These are phyloP conservation scores for Fusarium sterilihyphosum DNA, from an alignment of 2,329 filamentous ascomycete genomes.

Conservation along the genomic window DNA sequence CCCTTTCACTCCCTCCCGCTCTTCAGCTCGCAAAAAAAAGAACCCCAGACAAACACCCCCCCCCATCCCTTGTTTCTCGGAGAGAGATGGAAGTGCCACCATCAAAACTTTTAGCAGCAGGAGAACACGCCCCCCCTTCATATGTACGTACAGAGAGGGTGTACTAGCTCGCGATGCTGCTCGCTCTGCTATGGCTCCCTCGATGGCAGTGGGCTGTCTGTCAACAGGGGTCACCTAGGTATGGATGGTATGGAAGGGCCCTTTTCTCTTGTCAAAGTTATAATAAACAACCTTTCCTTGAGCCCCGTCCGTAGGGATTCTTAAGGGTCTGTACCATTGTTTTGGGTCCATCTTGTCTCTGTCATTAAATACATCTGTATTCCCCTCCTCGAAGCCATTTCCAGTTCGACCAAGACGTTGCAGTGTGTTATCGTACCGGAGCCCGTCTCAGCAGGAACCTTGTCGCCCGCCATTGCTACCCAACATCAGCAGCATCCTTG, in stretches of 20 bases:
- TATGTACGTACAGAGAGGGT: slow-evolving; percentile 12
- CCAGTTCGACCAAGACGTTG: slow-evolving; percentile 15
- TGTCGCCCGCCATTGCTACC: slow-evolving; percentile 13
- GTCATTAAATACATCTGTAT: slow-evolving; percentile 40
- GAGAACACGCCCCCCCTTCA: not conserved
- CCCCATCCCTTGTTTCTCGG: slow-evolving; percentile 35
- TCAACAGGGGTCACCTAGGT: slow-evolving; percentile 32
- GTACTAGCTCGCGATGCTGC: slow-evolving; percentile 1
- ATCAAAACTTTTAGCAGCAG: not conserved
- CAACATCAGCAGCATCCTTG: slow-evolving; percentile 1
- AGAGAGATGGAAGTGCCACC: slow-evolving; percentile 14
- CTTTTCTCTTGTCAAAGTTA: slow-evolving; percentile 25
- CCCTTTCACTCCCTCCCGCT: slow-evolving; percentile 29
- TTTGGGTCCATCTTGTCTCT: slow-evolving; percentile 38
- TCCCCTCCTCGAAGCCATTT: slow-evolving; percentile 22
- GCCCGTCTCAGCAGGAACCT: slow-evolving; percentile 10
- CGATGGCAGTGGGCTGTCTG: slow-evolving; percentile 28
- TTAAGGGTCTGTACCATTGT: slow-evolving; percentile 33
- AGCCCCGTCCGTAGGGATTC: slow-evolving; percentile 35
- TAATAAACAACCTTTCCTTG: slow-evolving; percentile 43
- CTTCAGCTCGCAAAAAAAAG: slow-evolving; percentile 30
- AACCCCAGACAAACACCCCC: slow-evolving; percentile 32
- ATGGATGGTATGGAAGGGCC: slow-evolving; percentile 11
- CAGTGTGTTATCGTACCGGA: slow-evolving; percentile 16
- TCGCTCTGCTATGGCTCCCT: slow-evolving; percentile 5